Conservation (phyloP, 805 yeast genomes). For the Kurtzmaniella cleridarum region DNA sequence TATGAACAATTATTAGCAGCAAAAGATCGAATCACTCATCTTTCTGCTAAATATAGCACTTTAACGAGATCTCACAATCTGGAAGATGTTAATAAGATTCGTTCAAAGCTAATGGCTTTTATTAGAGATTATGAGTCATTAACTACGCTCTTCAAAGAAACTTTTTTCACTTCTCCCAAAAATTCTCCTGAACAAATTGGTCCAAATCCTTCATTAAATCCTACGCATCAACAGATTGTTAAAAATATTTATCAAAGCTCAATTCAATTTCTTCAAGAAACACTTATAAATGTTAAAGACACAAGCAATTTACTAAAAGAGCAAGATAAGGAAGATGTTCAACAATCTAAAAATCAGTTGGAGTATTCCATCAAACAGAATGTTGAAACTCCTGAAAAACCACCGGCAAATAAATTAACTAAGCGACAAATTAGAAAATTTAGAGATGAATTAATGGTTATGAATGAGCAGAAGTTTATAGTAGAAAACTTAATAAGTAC, state of each 20-base stretch:
- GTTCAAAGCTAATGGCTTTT: conserved; percentile 16
- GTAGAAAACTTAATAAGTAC: conserved; percentile 59
- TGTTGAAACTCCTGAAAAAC: conserved; percentile 1
- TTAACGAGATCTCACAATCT: conserved; percentile 5
- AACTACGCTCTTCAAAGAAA: conserved; percentile 17
- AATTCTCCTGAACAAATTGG: not conserved
- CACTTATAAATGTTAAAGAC: conserved; percentile 58
- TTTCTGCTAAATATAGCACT: conserved; percentile 18
- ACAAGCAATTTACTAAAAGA: conserved; percentile 44
- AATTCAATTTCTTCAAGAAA: conserved; percentile 58
- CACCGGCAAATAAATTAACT: conserved; percentile 30
- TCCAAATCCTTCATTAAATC: not conserved
- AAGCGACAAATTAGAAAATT: conserved; percentile 50
- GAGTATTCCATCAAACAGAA: too few relatives aligned
- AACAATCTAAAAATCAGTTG: conserved; percentile 4
- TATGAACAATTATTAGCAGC: conserved; percentile 16
- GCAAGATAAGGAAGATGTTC: conserved; percentile 17
- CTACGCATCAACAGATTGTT: conserved; percentile 31
- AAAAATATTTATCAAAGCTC: conserved; percentile 54
- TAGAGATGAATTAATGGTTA: conserved; percentile 76
- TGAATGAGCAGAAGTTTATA: conserved; percentile 76
- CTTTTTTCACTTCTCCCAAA: conserved; percentile 5
- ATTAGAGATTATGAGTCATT: conserved; percentile 29
- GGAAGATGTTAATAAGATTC: conserved; percentile 13
- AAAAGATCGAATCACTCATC: conserved; percentile 16